These are phyloP conservation scores for Geum urbanum DNA, from an alignment of 306 rosid species.

Conservation along the genomic window DNA sequence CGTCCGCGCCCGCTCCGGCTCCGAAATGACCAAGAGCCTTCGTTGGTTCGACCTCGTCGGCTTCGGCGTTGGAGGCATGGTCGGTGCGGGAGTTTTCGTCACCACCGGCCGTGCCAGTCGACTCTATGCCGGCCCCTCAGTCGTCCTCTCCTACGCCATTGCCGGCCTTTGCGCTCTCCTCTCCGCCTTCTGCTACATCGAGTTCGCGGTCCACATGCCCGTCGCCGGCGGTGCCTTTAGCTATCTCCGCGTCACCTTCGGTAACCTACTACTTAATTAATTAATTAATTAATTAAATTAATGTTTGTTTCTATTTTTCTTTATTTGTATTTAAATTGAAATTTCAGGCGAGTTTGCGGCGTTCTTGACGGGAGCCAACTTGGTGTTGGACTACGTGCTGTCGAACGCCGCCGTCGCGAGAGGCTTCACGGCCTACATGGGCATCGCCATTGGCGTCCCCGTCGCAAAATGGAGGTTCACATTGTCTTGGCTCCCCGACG, in stretches of 20 bases:
- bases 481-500: conserved; percentile 50
- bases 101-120: conserved; percentile 73
- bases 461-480: conserved; percentile 63
- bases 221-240: conserved; percentile 98
- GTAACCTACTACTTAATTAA: too few species aligned
- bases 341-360: conserved; percentile 76
- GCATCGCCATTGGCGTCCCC: conserved; percentile 67
- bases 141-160: conserved; percentile 84
- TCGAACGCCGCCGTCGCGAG: conserved; percentile 93
- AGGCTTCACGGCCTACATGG: conserved; percentile 61
- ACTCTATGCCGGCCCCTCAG: conserved; percentile 62
- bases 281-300: too few species aligned
- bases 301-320: too few species aligned
- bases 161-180: conserved; percentile 90
- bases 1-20: conserved; percentile 57
- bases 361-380: conserved; percentile 76
- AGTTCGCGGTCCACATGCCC: conserved; percentile 94
- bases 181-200: conserved; percentile 95
- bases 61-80: conserved; percentile 87
- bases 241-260: conserved; percentile 90
- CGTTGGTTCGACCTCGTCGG: conserved; percentile 80
- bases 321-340: too few species aligned
- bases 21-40: conserved; percentile 58
- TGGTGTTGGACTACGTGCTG: conserved; percentile 86
- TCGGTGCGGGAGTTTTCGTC: conserved; percentile 87